Conservation (phyloP, 495 filamentous ascomycete genomes). For the Penicillium canescens region DNA sequence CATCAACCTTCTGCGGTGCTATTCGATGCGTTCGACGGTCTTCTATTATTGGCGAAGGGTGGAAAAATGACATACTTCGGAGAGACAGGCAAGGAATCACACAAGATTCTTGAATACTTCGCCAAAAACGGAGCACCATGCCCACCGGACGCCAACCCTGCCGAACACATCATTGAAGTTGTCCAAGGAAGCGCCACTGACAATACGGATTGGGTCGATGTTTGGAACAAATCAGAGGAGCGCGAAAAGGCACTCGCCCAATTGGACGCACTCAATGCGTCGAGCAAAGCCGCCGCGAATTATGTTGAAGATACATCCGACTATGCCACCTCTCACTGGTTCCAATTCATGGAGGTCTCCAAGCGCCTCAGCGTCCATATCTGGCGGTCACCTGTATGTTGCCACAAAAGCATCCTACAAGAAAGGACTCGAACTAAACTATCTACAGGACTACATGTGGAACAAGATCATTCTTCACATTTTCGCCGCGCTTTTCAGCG, state of each 20-base stretch:
- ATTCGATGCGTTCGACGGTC: slow-evolving; percentile 51
- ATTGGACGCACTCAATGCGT: slow-evolving; percentile 60
- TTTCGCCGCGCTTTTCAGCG: slow-evolving; percentile 40
- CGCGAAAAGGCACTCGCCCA: slow-evolving; percentile 59
- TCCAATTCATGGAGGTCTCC: slow-evolving; percentile 51
- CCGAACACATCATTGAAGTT: slow-evolving; percentile 58
- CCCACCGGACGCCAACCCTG: slow-evolving; percentile 53
- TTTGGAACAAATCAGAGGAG: slow-evolving; percentile 58
- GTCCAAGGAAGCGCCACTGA: slow-evolving; percentile 33
- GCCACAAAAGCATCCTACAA: not conserved
- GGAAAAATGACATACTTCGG: slow-evolving; percentile 60
- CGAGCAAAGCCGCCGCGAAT: slow-evolving; percentile 31
- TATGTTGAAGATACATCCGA: slow-evolving; percentile 51
- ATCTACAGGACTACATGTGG: slow-evolving; percentile 40
- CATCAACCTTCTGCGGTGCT: slow-evolving; percentile 82
- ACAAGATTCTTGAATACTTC: slow-evolving; percentile 58
- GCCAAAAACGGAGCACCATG: slow-evolving; percentile 51
- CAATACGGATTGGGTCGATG: slow-evolving; percentile 46
- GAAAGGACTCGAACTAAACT: not conserved
- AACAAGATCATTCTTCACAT: slow-evolving; percentile 45
- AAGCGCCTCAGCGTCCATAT: slow-evolving; percentile 78
- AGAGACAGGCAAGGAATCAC: slow-evolving; percentile 61
- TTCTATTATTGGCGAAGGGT: slow-evolving; percentile 52
- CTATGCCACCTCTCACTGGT: slow-evolving; percentile 42
- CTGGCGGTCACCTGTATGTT: slow-evolving; percentile 75